Conservation (phyloP, 2,329 filamentous ascomycete species). For the Plenodomus lindquistii region DNA sequence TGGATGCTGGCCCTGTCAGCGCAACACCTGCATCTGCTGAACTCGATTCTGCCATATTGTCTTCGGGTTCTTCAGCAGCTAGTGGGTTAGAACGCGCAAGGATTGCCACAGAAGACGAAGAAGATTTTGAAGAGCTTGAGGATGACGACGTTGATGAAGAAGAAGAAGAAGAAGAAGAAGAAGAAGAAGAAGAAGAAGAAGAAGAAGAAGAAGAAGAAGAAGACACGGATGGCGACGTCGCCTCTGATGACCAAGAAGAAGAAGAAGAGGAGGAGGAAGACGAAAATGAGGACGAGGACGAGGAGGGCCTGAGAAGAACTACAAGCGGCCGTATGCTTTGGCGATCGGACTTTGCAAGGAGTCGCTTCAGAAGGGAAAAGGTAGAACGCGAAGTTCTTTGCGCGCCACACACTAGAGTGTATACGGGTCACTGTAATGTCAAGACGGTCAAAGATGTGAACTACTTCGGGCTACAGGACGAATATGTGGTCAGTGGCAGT, state of each 20-base stretch:
- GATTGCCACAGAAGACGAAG: constrained; percentile 2
- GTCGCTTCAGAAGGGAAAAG: constrained; percentile 49
- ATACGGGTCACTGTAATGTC: constrained; percentile 68
- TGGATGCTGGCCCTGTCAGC: constrained; percentile 32
- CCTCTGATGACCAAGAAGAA: constrained; percentile 35
- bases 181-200: constrained; percentile 35
- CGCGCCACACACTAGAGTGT: constrained; percentile 59
- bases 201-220: constrained; percentile 21
- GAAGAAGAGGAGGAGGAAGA: constrained; percentile 41
- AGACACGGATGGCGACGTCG: constrained; percentile 31
- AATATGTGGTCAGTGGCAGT: constrained; percentile 69
- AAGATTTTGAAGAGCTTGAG: constrained; percentile 2
- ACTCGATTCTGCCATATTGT: constrained; percentile 8
- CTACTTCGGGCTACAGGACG: constrained; percentile 68
- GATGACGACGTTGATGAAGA: constrained; percentile 24
- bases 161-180: constrained; percentile 39
- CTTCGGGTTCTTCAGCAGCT: constrained; percentile 6
- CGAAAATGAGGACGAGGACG: constrained; percentile 29
- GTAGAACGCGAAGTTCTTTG: constrained; percentile 61
- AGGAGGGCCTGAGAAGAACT: constrained; percentile 40
- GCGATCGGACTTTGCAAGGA: constrained; percentile 54
- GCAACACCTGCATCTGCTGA: constrained; percentile 15
- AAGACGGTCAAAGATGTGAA: constrained; percentile 72
- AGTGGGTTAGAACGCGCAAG: not conserved
- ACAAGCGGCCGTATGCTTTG: constrained; percentile 50